Evolutionary conservation across 345 rosid genomes (phyloP).

Genomic region (Brassica cretica): DNA sequence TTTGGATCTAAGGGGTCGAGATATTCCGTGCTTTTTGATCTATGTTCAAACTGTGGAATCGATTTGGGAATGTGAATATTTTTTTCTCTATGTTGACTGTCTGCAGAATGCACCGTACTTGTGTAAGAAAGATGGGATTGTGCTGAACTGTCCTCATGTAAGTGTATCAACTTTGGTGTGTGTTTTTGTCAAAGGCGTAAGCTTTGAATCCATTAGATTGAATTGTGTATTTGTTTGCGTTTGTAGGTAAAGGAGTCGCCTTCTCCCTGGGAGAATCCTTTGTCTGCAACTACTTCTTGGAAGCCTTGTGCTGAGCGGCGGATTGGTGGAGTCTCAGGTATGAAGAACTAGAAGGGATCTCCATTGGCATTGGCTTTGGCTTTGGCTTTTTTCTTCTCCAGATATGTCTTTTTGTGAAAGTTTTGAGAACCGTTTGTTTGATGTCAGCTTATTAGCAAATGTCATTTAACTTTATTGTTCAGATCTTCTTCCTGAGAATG

Average conservation of each 20-base stretch:
- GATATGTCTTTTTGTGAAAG: not conserved
- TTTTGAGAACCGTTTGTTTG: no score
- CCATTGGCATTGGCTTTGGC: not conserved
- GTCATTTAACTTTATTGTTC: conserved; percentile 26
- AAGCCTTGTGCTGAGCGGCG: conserved; percentile 99
- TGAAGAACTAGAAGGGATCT: not conserved
- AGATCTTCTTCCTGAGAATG: conserved; percentile 92
- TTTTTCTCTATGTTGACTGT: not conserved
- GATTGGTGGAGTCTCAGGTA: conserved; percentile 77
- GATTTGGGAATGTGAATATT: not conserved
- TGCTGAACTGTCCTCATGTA: conserved; percentile 88
- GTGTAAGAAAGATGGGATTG: conserved; percentile 96
- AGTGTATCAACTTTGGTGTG: conserved; percentile 38
- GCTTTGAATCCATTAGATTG: conserved; percentile 3
- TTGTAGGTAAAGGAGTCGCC: conserved; percentile 83
- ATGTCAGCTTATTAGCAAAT: conserved; percentile 2
- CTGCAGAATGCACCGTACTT: conserved; percentile 82
- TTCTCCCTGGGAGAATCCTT: conserved; percentile 97
- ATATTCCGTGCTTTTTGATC: not conserved
- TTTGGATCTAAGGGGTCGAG: conserved; percentile 25
- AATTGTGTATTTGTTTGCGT: conserved; percentile 10
- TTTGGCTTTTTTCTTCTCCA: not conserved
- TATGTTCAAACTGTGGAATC: not conserved
- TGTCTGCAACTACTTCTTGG: conserved; percentile 96
- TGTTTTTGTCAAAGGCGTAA: conserved; percentile 14